Conservation (phyloP, 1,284 basidiomycete genomes). For the Anthracocystis setariae region DNA sequence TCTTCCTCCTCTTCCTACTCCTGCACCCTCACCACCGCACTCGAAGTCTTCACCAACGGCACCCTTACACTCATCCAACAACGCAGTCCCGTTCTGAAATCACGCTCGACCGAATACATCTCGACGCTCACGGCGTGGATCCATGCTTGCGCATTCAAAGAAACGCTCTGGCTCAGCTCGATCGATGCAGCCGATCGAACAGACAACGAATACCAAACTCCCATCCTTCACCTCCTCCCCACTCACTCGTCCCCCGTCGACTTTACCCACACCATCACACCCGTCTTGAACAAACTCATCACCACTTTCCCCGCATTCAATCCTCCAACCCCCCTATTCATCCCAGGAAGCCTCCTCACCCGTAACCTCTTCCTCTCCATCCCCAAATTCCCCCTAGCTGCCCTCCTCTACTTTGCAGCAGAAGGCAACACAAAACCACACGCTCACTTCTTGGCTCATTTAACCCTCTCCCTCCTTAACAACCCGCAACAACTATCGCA, state of each 20-base stretch:
- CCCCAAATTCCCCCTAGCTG: slow-evolving; percentile 5
- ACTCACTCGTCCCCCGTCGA: slow-evolving; percentile 3
- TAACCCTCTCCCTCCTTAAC: slow-evolving; percentile 22
- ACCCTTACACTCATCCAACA: slow-evolving; percentile 55
- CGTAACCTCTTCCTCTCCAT: slow-evolving; percentile 26
- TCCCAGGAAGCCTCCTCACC: slow-evolving; percentile 48
- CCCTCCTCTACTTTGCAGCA: slow-evolving; percentile 53
- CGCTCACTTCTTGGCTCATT: slow-evolving; percentile 45
- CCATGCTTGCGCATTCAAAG: neutral
- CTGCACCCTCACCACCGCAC: neutral
- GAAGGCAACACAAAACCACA: slow-evolving; percentile 61
- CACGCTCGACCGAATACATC: slow-evolving; percentile 22
- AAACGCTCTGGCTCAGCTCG: slow-evolving; percentile 29
- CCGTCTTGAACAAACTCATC: slow-evolving; percentile 2
- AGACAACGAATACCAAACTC: slow-evolving; percentile 49
- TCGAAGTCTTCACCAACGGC: slow-evolving; percentile 35
- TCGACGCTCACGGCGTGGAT: slow-evolving; percentile 27
- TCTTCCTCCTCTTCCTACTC: too few species aligned
- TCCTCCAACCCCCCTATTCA: neutral
- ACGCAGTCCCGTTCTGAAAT: slow-evolving; percentile 55
- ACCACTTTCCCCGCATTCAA: slow-evolving; percentile 6
- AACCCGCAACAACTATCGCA: neutral
- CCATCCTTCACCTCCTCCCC: slow-evolving; percentile 28
- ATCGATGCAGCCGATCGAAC: slow-evolving; percentile 56
- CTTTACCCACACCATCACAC: slow-evolving; percentile 2